These are phyloP conservation scores for Arctium minus DNA, from an alignment of 129 eudicot species.

Conservation along the genomic window DNA sequence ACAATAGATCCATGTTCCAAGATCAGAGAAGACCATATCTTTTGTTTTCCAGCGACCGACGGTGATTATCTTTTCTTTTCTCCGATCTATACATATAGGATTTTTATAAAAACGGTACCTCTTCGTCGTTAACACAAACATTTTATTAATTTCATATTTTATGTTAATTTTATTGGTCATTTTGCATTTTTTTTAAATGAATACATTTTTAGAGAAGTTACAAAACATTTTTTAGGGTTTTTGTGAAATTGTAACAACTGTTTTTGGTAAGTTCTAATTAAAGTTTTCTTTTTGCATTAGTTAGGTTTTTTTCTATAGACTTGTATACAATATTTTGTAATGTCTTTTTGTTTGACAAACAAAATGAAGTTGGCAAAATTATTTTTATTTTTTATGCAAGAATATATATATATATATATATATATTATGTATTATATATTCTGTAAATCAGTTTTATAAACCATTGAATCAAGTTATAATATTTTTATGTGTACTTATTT, in stretches of 20 bases:
- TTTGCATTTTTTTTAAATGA: neutral
- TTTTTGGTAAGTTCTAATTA: neutral
- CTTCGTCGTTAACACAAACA: neutral
- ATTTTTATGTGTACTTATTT: no score
- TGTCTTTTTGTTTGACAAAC: neutral
- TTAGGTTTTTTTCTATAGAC: neutral
- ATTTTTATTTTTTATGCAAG: no score
- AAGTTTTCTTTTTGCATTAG: neutral
- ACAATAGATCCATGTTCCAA: neutral
- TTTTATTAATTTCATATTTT: neutral
- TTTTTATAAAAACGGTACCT: conserved; percentile 17
- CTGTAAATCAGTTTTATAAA: no score
- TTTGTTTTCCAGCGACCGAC: conserved; percentile 20
- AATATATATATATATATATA: no score
- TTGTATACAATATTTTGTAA: neutral
- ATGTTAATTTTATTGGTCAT: neutral
- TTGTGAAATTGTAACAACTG: neutral
- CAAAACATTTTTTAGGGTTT: neutral
- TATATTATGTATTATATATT: no score
- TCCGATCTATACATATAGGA: conserved; percentile 11
- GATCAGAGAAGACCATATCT: conserved; percentile 5
- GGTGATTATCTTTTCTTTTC: neutral
- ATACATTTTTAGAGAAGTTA: no score
- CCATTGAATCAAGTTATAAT: no score
- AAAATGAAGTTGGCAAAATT: neutral